Base-by-base conservation (phyloP, 192 early-diverging fungal genomes). In the Coemansia sp. region DNA sequence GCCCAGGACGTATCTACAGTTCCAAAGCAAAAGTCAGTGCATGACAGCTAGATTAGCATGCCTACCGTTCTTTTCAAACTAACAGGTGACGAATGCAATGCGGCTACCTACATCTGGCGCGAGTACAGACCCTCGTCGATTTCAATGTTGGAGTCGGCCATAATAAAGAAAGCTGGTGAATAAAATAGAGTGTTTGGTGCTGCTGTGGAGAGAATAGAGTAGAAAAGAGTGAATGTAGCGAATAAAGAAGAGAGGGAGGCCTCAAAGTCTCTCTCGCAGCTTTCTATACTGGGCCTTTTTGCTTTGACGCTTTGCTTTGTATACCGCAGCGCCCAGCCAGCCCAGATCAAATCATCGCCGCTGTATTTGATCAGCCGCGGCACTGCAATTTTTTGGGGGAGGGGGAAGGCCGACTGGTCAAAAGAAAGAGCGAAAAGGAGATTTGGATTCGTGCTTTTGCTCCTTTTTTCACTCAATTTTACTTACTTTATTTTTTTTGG, bases 71-170 rank as follows among this genome's bases (percentile, higher is more conserved):
- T 11, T 53, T 21, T 31, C 6, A 0, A 36, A 2, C n/a, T 34
- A 37, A 63, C 16, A 45, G 3, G 18, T 7, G 8, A 10, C 0
- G 5, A 37, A 13, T 9, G 33, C 20, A 43, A 14, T n/a, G 13
- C 25, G 3, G 33, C 8, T 67, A 84, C 91, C 84, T 93, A 99
- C 97, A 99, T 87, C 77, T 99, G 97, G 59, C 97, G 90, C 52
- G 97, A 99, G 85, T 99, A 99, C 31, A 97, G 89, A 38, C 95
- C 85, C 83, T 99, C 97, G 83, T 99, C 97, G 69, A 99, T 97
- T 41, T 71, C 72, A 2, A 56, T 31, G 50, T 73, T 68, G 37
- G 42, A 39, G 53, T 65, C 37, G 58, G 59, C 66, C 48, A 47
- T 67, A 31, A 34, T 56, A 68, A 9, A 23, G 13, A 42, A 20